These are phyloP conservation scores for Backusella morwellensis DNA, from an alignment of 192 early-diverging fungal genomes.

Conservation along the genomic window DNA sequence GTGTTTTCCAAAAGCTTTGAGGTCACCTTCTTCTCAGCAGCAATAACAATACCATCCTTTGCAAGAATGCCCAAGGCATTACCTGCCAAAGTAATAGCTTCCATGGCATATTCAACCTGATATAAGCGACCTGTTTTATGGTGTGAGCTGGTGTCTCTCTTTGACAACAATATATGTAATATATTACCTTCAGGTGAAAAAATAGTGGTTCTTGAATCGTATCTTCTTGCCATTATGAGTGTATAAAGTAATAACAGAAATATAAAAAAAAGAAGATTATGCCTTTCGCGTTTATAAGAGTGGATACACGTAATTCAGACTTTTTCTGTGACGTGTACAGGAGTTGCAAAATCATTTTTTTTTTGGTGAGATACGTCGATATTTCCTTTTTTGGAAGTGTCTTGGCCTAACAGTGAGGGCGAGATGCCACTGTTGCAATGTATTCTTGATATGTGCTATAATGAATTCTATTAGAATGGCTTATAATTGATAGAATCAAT, in stretches of 20 bases:
- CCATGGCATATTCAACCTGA: constrained; percentile 99
- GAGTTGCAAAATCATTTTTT: background rate
- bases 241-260: background rate
- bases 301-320: background rate
- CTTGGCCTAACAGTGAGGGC: background rate
- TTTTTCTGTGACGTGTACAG: background rate
- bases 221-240: constrained; percentile 85
- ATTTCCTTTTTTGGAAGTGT: background rate
- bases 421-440: background rate
- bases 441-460: background rate
- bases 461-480: background rate
- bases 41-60: constrained; percentile 92
- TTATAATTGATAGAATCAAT: background rate
- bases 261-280: constrained; percentile 2
- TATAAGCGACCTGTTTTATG: constrained; percentile 80
- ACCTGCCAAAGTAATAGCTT: constrained; percentile 97
- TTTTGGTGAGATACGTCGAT: background rate
- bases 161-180: background rate
- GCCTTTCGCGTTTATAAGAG: constrained; percentile 8
- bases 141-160: background rate
- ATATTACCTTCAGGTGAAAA: constrained; percentile 96
- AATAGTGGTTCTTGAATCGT: constrained; percentile 98
- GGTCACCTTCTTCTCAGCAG: constrained; percentile 94
- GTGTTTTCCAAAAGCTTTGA: constrained; percentile 91
- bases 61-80: constrained; percentile 91